Base-by-base conservation (phyloP, 1,284 basidiomycete species). In the Testicularia cyperi region DNA sequence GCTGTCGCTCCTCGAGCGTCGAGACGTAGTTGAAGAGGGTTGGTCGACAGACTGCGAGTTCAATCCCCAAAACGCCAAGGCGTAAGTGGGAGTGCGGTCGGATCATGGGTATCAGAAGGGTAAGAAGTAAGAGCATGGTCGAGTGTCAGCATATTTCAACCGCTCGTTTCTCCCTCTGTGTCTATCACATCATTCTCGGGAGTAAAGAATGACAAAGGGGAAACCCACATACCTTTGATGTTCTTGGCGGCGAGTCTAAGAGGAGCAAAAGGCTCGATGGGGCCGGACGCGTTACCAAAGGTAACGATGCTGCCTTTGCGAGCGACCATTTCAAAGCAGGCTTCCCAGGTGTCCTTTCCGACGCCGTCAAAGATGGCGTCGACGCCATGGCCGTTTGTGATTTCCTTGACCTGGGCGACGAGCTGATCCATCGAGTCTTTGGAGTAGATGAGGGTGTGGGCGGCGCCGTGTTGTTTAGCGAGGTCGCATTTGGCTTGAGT, bases 311-410 rank as follows among this genome's bases (percentile, higher is more conserved):
- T 80, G 6, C 68, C 72, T 33, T 72, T 72, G 14, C 67, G 58
- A 9, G 69, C 67, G 48, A 89, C 81, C 72, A 92, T 80, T 70
- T 86, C 82, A 77, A 94, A 90, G 79, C 92, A 83, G 62, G 83
- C 82, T 25, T 72, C 72, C 56, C 62, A 72, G 13, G 72, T 74
- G 25, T 65, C 57, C 45, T 60, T 91, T 8, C 94, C 94, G 19
- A 98, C 90, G 31, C 92, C 92, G 76, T 98, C 92, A 72, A 87
- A 95, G 26, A 92, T 82, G 9, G 83, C 92, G 65, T 91, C 88
- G 18, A 70, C 68, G 8, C 92, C 92, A 66, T 86, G 82, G 2
- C 88, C 88, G 39, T 83, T 83, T 0, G 91, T 92, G 43, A 94
- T 86, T 81, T 79, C n/a, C n/a, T 41, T 23, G 30, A 72, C 62